Evolutionary conservation across 352 stramenopile species (phyloP).

Genomic region (Phytophthora citrophthora): DNA sequence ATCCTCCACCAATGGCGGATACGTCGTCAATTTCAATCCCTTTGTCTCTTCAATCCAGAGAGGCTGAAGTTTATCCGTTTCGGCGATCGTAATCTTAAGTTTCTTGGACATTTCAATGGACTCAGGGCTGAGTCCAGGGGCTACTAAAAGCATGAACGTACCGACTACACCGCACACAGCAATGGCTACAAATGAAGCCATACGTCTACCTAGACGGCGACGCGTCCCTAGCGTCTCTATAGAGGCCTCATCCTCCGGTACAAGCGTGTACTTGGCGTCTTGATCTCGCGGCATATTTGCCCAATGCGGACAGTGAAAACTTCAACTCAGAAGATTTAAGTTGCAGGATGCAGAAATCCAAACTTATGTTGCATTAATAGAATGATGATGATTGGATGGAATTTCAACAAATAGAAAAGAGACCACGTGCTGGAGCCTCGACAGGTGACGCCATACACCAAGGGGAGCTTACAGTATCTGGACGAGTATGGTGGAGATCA

Average conservation of each 20-base stretch:
- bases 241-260: constrained; percentile 23
- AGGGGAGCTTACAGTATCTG: neutral
- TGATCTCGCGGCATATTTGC: constrained; percentile 21
- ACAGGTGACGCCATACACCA: constrained; percentile 3
- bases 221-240: constrained; percentile 4
- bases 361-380: constrained; percentile 1
- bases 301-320: constrained; percentile 16
- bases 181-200: constrained; percentile 10
- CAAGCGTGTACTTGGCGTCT: constrained; percentile 26
- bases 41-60: neutral
- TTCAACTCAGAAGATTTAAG: constrained; percentile 25
- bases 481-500: constrained; percentile 84
- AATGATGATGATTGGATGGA: constrained; percentile 3
- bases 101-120: too few relatives aligned
- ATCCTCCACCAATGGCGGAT: constrained; percentile 44
- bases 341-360: neutral
- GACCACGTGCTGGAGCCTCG: neutral
- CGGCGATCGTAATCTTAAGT: neutral
- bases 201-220: constrained; percentile 9
- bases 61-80: constrained; percentile 1
- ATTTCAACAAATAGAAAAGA: constrained; percentile 11
- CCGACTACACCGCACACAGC: constrained; percentile 16
- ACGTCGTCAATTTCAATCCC: constrained; percentile 43
- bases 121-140: neutral
- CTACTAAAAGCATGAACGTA: constrained; percentile 10